These are phyloP conservation scores for Ophiostoma angusticollis DNA, from an alignment of 2,329 filamentous ascomycete species.

Conservation along the genomic window DNA sequence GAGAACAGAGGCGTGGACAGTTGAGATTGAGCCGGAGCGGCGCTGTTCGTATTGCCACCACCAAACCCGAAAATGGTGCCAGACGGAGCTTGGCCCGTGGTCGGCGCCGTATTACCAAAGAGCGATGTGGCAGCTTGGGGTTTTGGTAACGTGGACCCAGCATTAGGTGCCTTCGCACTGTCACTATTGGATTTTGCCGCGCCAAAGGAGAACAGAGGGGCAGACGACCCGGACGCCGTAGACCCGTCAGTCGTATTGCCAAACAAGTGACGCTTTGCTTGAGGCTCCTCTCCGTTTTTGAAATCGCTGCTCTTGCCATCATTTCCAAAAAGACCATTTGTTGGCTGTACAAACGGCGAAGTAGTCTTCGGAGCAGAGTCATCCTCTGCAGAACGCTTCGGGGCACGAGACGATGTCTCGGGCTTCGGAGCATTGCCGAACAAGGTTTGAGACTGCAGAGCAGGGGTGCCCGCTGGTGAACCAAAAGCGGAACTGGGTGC, in stretches of 20 bases:
- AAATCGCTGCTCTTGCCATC: constrained; percentile 13
- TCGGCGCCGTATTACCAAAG: neutral
- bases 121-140: too few species aligned
- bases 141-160: too few species aligned
- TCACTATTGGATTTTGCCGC: too few species aligned
- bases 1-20: constrained; percentile 6
- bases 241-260: constrained; percentile 4
- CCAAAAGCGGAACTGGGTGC: too few species aligned
- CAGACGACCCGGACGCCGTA: neutral
- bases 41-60: neutral
- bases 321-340: constrained; percentile 6
- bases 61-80: constrained; percentile 6
- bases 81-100: neutral
- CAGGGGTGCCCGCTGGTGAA: constrained; percentile 2
- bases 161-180: too few species aligned
- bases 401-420: neutral
- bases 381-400: constrained; percentile 7
- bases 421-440: constrained; percentile 26
- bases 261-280: constrained; percentile 16
- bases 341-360: neutral
- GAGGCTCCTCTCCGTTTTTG: constrained; percentile 12
- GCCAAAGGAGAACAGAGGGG: constrained; percentile 11
- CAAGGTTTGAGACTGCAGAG: constrained; percentile 22
- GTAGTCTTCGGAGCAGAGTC: constrained; percentile 2
- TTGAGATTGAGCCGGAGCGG: neutral